phyloP scores from a whole-genome alignment of 257 asterid genomes.

The Verbena officinalis region DNA sequence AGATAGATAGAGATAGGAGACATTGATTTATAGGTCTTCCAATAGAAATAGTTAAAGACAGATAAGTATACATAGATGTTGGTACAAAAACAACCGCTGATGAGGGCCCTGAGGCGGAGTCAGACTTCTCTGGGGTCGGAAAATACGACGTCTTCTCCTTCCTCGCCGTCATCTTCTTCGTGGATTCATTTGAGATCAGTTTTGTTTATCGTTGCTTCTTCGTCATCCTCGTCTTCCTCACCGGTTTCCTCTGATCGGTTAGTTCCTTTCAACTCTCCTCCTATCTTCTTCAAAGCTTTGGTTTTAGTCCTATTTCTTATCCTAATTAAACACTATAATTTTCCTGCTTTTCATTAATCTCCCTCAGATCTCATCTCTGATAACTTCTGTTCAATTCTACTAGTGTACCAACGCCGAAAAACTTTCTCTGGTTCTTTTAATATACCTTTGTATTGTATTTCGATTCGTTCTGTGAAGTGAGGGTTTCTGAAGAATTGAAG shows the following conservation, averaged over 20 bases:
- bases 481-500: constrained; percentile 16
- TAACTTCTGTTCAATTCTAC: constrained; percentile 13
- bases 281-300: constrained; percentile 25
- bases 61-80: constrained; percentile 47
- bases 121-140: constrained; percentile 57
- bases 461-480: constrained; percentile 15
- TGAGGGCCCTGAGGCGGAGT: constrained; percentile 75
- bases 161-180: constrained; percentile 53
- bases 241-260: constrained; percentile 67
- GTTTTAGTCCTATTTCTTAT: constrained; percentile 25
- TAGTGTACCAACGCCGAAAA: constrained; percentile 13
- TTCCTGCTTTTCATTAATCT: constrained; percentile 16
- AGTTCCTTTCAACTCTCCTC: constrained; percentile 42
- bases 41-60: constrained; percentile 21
- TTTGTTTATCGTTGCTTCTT: constrained; percentile 66
- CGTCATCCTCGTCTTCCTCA: constrained; percentile 62
- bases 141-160: constrained; percentile 35
- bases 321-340: constrained; percentile 19
- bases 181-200: constrained; percentile 83
- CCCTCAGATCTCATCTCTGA: constrained; percentile 24
- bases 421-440: not conserved
- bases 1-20: constrained; percentile 4
- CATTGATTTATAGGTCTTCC: constrained; percentile 18
- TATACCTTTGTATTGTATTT: not conserved
- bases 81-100: constrained; percentile 66